Percentiles rank a stretch among this genome's conserved stretches.
These are phyloP conservation scores for Casuarina equisetifolia DNA, from an alignment of 306 rosid species.

Conservation along the genomic window DNA sequence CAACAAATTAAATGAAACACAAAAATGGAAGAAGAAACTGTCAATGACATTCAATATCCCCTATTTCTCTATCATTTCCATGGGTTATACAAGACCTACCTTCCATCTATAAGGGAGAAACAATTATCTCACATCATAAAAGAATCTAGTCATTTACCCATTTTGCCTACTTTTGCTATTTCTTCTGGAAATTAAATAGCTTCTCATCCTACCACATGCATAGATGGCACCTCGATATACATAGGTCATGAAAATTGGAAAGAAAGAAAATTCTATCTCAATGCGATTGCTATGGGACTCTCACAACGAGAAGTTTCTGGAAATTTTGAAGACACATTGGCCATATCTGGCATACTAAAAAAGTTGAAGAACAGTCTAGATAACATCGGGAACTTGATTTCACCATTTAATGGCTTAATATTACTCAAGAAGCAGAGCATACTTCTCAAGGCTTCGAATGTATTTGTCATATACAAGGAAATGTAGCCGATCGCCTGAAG, in stretches of 20 bases:
- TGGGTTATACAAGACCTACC: neutral
- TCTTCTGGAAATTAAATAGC: neutral
- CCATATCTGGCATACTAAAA: neutral
- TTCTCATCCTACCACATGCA: neutral
- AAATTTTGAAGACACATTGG: neutral
- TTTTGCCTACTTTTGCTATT: neutral
- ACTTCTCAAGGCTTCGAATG: slow-evolving; percentile 77
- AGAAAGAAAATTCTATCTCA: neutral
- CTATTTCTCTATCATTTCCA: neutral
- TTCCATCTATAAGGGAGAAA: neutral
- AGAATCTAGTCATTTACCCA: neutral
- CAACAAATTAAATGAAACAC: neutral
- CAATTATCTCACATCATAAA: neutral
- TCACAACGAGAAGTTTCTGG: neutral
- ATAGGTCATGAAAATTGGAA: neutral
- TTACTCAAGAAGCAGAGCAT: slow-evolving; percentile 28
- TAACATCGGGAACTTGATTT: neutral
- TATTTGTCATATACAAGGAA: slow-evolving; percentile 88
- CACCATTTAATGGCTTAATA: slow-evolving; percentile 17
- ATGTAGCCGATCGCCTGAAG: slow-evolving; percentile 69
- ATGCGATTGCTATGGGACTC: neutral
- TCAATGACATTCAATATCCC: neutral
- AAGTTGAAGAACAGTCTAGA: slow-evolving; percentile 4
- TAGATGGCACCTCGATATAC: neutral
- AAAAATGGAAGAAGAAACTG: neutral